phyloP scores from a whole-genome alignment of 1,284 basidiomycete species.

The Erythrobasidium hasegawianum region DNA sequence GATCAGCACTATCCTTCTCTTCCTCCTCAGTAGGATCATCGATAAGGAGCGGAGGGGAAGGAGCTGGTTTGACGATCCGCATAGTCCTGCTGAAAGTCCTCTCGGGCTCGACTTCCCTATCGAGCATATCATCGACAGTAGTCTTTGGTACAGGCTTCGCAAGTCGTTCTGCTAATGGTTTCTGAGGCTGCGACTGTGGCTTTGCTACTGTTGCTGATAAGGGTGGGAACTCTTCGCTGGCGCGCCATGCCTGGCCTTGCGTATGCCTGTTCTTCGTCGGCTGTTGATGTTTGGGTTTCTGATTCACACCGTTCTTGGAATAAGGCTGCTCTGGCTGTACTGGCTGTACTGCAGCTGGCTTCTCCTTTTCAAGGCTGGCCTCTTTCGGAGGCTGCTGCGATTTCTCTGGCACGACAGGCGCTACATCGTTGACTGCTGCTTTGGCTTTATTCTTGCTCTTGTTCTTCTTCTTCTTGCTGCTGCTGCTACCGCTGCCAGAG shows the following conservation, averaged over 20 bases:
- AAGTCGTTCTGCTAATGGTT: slow-evolving; percentile 16
- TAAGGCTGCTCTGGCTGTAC: background rate
- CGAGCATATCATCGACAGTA: slow-evolving; percentile 27
- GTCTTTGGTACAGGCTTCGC: slow-evolving; percentile 22
- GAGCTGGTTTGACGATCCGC: slow-evolving; percentile 26
- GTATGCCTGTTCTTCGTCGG: slow-evolving; percentile 1
- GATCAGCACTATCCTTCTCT: background rate
- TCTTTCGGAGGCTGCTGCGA: background rate
- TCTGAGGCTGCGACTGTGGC: background rate
- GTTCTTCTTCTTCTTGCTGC: slow-evolving; percentile 5
- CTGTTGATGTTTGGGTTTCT: no score
- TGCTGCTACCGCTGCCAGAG: background rate
- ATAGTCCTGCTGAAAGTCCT: slow-evolving; percentile 25
- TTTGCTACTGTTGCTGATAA: background rate
- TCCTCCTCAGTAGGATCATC: slow-evolving; percentile 3
- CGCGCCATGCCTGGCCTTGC: background rate
- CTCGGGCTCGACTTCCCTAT: slow-evolving; percentile 11
- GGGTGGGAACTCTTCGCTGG: background rate
- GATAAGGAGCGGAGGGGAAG: background rate
- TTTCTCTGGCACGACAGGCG: no score
- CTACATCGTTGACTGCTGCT: background rate
- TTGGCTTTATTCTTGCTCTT: background rate
- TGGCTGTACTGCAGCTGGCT: slow-evolving; percentile 1
- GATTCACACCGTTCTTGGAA: background rate
- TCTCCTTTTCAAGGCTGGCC: background rate